Base-by-base conservation (phyloP, 805 yeast species). In the Kodamaea hsintzibuensis region DNA sequence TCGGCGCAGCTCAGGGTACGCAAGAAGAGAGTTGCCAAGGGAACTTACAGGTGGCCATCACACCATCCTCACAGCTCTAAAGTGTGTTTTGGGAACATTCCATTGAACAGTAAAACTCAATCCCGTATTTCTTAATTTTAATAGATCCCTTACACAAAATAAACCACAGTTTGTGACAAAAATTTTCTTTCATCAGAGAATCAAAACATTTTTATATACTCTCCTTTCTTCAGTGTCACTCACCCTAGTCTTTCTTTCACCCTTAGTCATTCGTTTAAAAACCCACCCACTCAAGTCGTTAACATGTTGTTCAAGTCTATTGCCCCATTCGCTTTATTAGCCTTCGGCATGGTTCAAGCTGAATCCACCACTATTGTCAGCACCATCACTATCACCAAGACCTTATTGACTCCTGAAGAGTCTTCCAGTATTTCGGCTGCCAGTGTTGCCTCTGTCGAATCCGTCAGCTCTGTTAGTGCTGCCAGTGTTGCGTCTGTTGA, bases 301-400 rank as follows among this genome's bases (percentile, higher is more conserved):
- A 30, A 8, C 35, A 59, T 59, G 62, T 57, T 59, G 55, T 59
- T 59, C 56, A 49, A 53, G 25, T 35, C 47, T 19, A n/a, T 49
- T n/a, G 51, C 53, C 13, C 55, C 62, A 1, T 35, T 47, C 25
- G 51, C 50, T 33, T n/a, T 52, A 13, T 43, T 56, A 37, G 62
- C 60, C 44, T 22, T 54, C 10, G 38, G 48, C 7, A 27, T 46
- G 17, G 55, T 52, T 14, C 42, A 50, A 9, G 60, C 57, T 13
- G 59, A 53, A 10, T 66, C 59, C 7, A 54, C 58, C 14, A 78
- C 82, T 52, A 64, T 74, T 27, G 57, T 65, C 27, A 62, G 75
- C 51, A 80, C 83, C 27, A 60, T 80, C 55, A 79, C 83, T 19
- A 66, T 77, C 54, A 79, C 83, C 47, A 66, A 68, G 50, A 80